A percentile compares a stretch with the other conserved stretches of the same genome.
Evolutionary conservation across 2,329 filamentous ascomycete species (phyloP).

Genomic region (Pseudocercospora fijiensis): DNA sequence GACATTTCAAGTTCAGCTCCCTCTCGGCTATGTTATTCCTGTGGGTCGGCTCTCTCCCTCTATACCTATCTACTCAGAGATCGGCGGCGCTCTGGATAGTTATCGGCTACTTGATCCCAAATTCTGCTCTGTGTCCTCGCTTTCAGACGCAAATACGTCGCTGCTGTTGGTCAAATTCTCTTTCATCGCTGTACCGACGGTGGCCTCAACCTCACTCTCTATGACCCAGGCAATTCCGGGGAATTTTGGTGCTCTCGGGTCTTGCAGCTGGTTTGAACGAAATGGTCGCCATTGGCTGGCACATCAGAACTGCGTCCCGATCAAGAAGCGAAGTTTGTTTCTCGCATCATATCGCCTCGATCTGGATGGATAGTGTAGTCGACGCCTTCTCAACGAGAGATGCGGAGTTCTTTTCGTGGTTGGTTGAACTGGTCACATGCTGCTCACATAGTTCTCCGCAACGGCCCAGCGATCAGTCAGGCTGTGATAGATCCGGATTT

Average conservation of each 20-base stretch:
- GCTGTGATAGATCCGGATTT: neutral
- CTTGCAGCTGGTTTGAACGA: slow-evolving; percentile 69
- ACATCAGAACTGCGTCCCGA: slow-evolving; percentile 68
- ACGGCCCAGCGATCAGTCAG: neutral
- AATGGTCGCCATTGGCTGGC: slow-evolving; percentile 66
- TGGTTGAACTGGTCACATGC: neutral
- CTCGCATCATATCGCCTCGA: neutral
- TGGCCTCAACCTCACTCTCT: slow-evolving; percentile 56
- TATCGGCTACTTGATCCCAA: slow-evolving; percentile 54
- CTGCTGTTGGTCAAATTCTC: slow-evolving; percentile 53
- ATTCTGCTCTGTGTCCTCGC: slow-evolving; percentile 59
- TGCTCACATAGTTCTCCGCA: neutral
- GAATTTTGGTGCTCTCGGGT: slow-evolving; percentile 61
- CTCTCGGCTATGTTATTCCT: slow-evolving; percentile 60
- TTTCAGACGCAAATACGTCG: slow-evolving; percentile 61
- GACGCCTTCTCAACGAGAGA: neutral
- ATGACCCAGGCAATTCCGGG: slow-evolving; percentile 65
- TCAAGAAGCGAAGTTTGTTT: slow-evolving; percentile 60
- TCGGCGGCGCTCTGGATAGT: slow-evolving; percentile 60
- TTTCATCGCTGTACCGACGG: slow-evolving; percentile 60
- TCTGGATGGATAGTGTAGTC: neutral
- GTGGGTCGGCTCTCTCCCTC: slow-evolving; percentile 57
- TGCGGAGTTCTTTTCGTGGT: neutral
- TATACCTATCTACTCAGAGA: slow-evolving; percentile 57
- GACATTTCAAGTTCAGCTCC: neutral